A percentile compares a stretch with the other conserved stretches of the same genome.
phyloP scores from a whole-genome alignment of 805 yeast species.

The Pichia insulana region DNA sequence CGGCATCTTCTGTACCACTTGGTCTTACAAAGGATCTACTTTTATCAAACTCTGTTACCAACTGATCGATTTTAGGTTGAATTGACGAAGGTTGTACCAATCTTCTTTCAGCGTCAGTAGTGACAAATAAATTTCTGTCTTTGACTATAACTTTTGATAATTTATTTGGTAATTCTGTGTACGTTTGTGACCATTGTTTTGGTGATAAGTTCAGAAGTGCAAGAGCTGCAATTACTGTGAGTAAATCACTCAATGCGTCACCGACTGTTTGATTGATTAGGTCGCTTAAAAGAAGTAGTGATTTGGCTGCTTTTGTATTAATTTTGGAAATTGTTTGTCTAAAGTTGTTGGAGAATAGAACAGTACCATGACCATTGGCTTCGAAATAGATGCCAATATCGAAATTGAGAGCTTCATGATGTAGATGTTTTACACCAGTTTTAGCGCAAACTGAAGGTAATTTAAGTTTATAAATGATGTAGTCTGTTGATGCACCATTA shows the following conservation, averaged over 20 bases:
- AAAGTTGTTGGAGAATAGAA: slow-evolving; percentile 57
- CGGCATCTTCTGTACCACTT: slow-evolving; percentile 96
- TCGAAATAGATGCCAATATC: slow-evolving; percentile 94
- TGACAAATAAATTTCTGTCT: slow-evolving; percentile 69
- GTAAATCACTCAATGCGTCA: slow-evolving; percentile 89
- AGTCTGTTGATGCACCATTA: slow-evolving; percentile 82
- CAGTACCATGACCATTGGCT: slow-evolving; percentile 99
- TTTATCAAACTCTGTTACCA: slow-evolving; percentile 36
- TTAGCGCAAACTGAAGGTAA: slow-evolving; percentile 83
- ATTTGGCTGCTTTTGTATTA: slow-evolving; percentile 40
- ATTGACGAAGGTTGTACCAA: slow-evolving; percentile 57
- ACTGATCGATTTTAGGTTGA: slow-evolving; percentile 61
- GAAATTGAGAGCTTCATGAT: slow-evolving; percentile 78
- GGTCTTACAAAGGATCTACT: slow-evolving; percentile 95
- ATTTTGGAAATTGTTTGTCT: slow-evolving; percentile 32
- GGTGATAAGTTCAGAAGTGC: slow-evolving; percentile 40
- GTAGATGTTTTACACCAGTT: slow-evolving; percentile 95
- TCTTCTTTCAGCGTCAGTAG: slow-evolving; percentile 86
- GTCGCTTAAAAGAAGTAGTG: slow-evolving; percentile 52
- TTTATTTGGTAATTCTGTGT: slow-evolving; percentile 80
- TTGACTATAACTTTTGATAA: slow-evolving; percentile 74
- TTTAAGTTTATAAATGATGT: slow-evolving; percentile 48
- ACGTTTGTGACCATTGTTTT: slow-evolving; percentile 63
- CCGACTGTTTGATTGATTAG: slow-evolving; percentile 97
- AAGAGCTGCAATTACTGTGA: slow-evolving; percentile 65